These are phyloP conservation scores for Gynochthodes officinalis DNA, from an alignment of 257 asterid species.

Conservation along the genomic window DNA sequence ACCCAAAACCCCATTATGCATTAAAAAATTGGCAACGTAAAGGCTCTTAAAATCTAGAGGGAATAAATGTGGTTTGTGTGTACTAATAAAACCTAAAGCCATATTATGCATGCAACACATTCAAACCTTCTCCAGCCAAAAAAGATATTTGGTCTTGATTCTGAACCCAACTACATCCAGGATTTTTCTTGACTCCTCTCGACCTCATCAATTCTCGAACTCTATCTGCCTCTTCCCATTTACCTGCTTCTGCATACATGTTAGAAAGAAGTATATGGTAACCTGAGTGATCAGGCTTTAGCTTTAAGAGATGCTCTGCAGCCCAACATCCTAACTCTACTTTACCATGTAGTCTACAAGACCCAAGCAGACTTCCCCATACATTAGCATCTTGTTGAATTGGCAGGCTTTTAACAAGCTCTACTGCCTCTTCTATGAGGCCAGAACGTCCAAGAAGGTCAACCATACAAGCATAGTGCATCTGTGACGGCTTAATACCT, in stretches of 20 bases:
- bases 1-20: slow-evolving; percentile 31
- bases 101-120: slow-evolving; percentile 35
- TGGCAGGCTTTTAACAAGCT: slow-evolving; percentile 41
- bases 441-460: slow-evolving; percentile 80
- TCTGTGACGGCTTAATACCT: slow-evolving; percentile 52
- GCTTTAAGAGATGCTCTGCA: slow-evolving; percentile 52
- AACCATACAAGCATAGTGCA: slow-evolving; percentile 84
- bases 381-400: slow-evolving; percentile 43
- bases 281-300: slow-evolving; percentile 70
- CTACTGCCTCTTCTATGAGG: slow-evolving; percentile 51
- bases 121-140: slow-evolving; percentile 34
- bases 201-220: slow-evolving; percentile 60
- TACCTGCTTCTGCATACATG: slow-evolving; percentile 78
- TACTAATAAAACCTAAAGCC: slow-evolving; percentile 20
- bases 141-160: slow-evolving; percentile 41
- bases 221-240: slow-evolving; percentile 70
- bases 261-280: slow-evolving; percentile 63
- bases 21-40: not conserved
- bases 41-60: not conserved
- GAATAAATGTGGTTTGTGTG: not conserved
- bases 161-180: slow-evolving; percentile 83
- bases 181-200: slow-evolving; percentile 65
- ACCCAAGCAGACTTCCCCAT: slow-evolving; percentile 86
- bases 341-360: slow-evolving; percentile 55
- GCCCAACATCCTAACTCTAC: slow-evolving; percentile 75